phyloP scores from a whole-genome alignment of 352 stramenopile species.

The Aphanomyces astaci region DNA sequence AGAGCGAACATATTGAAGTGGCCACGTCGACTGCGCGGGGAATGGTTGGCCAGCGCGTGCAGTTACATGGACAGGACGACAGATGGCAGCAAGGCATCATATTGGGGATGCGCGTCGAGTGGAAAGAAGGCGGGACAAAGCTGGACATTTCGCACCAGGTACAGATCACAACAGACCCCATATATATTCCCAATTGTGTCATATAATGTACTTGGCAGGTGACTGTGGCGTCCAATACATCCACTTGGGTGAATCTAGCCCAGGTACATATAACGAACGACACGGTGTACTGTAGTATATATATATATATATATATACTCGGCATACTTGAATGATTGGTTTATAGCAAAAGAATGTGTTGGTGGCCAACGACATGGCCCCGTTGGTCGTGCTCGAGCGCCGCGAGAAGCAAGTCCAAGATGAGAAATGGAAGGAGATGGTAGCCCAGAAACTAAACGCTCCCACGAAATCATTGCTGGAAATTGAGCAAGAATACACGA shows the following conservation, averaged over 20 bases:
- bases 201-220: no score
- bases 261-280: slow-evolving; percentile 44
- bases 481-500: slow-evolving; percentile 17
- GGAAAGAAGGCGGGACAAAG: slow-evolving; percentile 53
- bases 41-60: slow-evolving; percentile 1
- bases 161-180: no score
- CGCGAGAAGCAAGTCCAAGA: neutral
- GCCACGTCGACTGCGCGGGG: neutral
- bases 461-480: slow-evolving; percentile 12
- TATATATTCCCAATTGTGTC: no score
- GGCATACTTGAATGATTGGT: no score
- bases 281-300: no score
- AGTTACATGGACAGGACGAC: neutral
- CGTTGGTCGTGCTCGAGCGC: neutral
- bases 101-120: slow-evolving; percentile 55
- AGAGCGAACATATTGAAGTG: slow-evolving; percentile 23
- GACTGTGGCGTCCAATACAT: neutral
- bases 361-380: neutral
- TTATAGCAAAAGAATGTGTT: slow-evolving; percentile 13
- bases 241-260: slow-evolving; percentile 28
- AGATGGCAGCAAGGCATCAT: slow-evolving; percentile 32
- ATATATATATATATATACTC: no score
- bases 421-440: neutral
- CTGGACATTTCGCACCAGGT: slow-evolving; percentile 58
- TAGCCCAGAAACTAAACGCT: slow-evolving; percentile 5